A percentile compares a stretch with the other conserved stretches of the same genome.
phyloP scores from a whole-genome alignment of 2,329 filamentous ascomycete genomes.

The Colletotrichum euphorbiae region DNA sequence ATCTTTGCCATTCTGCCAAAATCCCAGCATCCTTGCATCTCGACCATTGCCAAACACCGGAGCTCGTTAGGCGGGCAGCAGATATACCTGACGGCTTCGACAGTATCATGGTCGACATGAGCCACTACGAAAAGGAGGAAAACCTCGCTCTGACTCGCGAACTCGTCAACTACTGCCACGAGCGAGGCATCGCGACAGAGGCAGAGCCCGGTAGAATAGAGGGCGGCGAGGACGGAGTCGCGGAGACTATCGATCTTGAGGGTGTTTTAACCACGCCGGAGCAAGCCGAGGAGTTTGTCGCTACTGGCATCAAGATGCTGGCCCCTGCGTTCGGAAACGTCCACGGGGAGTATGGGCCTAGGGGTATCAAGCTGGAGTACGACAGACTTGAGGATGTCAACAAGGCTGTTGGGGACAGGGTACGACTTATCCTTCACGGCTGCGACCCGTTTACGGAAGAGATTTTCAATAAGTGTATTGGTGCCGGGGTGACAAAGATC shows the following conservation, averaged over 20 bases:
- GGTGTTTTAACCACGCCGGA: conserved; percentile 72
- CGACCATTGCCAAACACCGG: conserved; percentile 72
- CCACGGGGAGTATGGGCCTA: conserved; percentile 77
- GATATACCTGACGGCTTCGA: conserved; percentile 68
- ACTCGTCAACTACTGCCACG: conserved; percentile 71
- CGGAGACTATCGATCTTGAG: conserved; percentile 64
- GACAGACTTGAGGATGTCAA: conserved; percentile 46
- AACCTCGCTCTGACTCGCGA: conserved; percentile 73
- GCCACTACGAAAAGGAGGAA: conserved; percentile 76
- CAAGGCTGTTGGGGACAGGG: conserved; percentile 5
- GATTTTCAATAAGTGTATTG: conserved; percentile 63
- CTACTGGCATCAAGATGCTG: conserved; percentile 78
- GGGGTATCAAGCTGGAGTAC: conserved; percentile 71
- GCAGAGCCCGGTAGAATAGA: conserved; percentile 78
- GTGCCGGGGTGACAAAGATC: conserved; percentile 63
- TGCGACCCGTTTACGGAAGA: conserved; percentile 65
- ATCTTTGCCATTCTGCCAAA: conserved; percentile 64
- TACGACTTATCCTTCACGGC: conserved; percentile 61
- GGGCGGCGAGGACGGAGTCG: conserved; percentile 72
- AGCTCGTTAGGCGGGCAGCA: conserved; percentile 67
- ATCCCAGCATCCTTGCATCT: conserved; percentile 74
- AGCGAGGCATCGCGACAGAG: conserved; percentile 73
- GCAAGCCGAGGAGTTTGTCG: conserved; percentile 76
- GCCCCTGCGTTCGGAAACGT: conserved; percentile 83
- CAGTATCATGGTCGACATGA: conserved; percentile 83